Conservation (phyloP, 495 filamentous ascomycete species). For the Penicillium ochrochloron region DNA sequence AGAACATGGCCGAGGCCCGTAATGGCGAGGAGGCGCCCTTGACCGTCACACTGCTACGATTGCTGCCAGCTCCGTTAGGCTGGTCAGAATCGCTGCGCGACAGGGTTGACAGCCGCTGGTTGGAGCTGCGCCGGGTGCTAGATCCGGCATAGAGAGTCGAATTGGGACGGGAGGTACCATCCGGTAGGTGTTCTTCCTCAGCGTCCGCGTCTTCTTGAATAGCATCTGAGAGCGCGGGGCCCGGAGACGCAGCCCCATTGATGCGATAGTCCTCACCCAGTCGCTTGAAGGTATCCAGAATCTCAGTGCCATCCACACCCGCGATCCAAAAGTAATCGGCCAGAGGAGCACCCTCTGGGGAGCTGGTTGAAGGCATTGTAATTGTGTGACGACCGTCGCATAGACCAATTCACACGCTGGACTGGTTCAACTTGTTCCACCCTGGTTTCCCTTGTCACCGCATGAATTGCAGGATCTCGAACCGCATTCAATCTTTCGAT, state of each 20-base stretch:
- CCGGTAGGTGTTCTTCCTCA: slow-evolving; percentile 52
- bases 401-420: slow-evolving; percentile 19
- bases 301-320: slow-evolving; percentile 75
- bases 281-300: slow-evolving; percentile 50
- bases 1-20: slow-evolving; percentile 37
- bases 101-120: slow-evolving; percentile 68
- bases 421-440: slow-evolving; percentile 19
- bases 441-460: slow-evolving; percentile 37
- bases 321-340: slow-evolving; percentile 99
- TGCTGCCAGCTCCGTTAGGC: slow-evolving; percentile 72
- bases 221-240: slow-evolving; percentile 68
- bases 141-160: slow-evolving; percentile 51
- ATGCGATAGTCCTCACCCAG: slow-evolving; percentile 58
- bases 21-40: slow-evolving; percentile 57
- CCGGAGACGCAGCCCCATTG: slow-evolving; percentile 48
- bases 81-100: slow-evolving; percentile 58
- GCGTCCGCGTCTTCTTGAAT: slow-evolving; percentile 81
- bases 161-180: slow-evolving; percentile 52
- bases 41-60: slow-evolving; percentile 87
- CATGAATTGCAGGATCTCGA: slow-evolving; percentile 35
- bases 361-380: slow-evolving; percentile 35
- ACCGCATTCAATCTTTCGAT: slow-evolving; percentile 29
- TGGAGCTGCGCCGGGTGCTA: slow-evolving; percentile 63
- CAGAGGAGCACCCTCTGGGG: slow-evolving; percentile 69
- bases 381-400: slow-evolving; percentile 22